Evolutionary conservation across 257 asterid species (phyloP).

Genomic region (Salvia hispanica): DNA sequence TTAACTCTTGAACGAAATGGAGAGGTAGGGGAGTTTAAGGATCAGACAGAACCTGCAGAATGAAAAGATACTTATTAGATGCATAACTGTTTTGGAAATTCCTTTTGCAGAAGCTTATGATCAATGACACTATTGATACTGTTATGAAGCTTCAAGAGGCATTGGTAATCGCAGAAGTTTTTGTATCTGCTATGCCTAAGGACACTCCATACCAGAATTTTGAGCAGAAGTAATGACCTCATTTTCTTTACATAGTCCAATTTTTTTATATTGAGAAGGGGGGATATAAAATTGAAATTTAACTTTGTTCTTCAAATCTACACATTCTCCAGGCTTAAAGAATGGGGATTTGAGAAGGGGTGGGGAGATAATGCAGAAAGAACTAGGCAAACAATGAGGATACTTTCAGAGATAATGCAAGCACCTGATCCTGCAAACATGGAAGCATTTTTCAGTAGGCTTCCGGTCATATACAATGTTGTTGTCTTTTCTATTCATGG

Average conservation of each 20-base stretch:
- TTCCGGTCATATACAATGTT: conserved; percentile 64
- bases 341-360: conserved; percentile 80
- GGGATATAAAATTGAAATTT: not conserved
- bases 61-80: not conserved
- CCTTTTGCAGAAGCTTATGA: conserved; percentile 68
- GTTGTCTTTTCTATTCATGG: conserved; percentile 82
- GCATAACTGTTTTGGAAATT: not conserved
- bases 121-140: conserved; percentile 59
- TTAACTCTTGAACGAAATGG: conserved; percentile 65
- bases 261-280: not conserved
- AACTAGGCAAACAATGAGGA: conserved; percentile 62
- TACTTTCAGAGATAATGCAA: conserved; percentile 73
- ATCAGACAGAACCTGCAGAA: not conserved
- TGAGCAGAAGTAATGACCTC: conserved; percentile 52
- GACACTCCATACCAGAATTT: conserved; percentile 60
- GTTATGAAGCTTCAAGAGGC: conserved; percentile 62
- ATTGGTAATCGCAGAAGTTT: conserved; percentile 55
- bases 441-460: conserved; percentile 61
- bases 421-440: conserved; percentile 70
- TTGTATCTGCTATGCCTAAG: conserved; percentile 53
- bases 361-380: conserved; percentile 78
- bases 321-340: conserved; percentile 54
- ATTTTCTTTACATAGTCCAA: not conserved
- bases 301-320: not conserved
- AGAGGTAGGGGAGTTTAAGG: conserved; percentile 47